Base-by-base conservation (phyloP, 2,329 filamentous ascomycete species). In the Diaporthe nobilis region DNA sequence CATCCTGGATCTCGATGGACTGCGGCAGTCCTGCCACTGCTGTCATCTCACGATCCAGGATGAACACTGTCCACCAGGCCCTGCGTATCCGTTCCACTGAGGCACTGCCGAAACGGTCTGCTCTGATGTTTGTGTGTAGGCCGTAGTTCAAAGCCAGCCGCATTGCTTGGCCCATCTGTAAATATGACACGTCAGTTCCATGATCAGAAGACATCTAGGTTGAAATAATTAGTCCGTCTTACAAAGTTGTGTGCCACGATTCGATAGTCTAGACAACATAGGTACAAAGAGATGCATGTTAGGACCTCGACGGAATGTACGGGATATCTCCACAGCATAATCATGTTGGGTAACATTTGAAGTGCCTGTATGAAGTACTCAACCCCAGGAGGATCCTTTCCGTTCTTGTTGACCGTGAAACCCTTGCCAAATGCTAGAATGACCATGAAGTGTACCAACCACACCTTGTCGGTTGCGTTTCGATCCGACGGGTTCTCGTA, bases 371-470 rank as follows among this genome's bases (percentile, higher is more conserved):
- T 82, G 75, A 88, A 88, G 39, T 86, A 83, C 9, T 88, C 87
- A 0, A 85, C 84, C 0, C 89, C 89, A 0, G 87, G 85, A 0
- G 88, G 88, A 2, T 81, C 75, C 68, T 81, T 83, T 0, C 81
- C 81, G 6, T 79, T 80, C 25, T 84, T 80, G 55, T 85, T 84
- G 39, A 85, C 85, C 0, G 87, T 84, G 49, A 91, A 88, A 0
- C 87, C 88, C 77, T 90, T 90, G 1, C 89, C 89, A 76, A 90
- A 89, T 0, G 89, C 89, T 3, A 91, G 81, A 13, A 90, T 84
- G 0, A 90, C 81, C 4, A 90, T 81, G n/a, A 88, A 89, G 70
- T 90, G 89, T 15, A 89, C 86, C 75, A 88, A 89, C 83, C 87
- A 90, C 2, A 90, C 76, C 0, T 78, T 74, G 2, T 78, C 72